Conservation (phyloP, 2,329 filamentous ascomycete genomes). For the Penicillium polonicum region DNA sequence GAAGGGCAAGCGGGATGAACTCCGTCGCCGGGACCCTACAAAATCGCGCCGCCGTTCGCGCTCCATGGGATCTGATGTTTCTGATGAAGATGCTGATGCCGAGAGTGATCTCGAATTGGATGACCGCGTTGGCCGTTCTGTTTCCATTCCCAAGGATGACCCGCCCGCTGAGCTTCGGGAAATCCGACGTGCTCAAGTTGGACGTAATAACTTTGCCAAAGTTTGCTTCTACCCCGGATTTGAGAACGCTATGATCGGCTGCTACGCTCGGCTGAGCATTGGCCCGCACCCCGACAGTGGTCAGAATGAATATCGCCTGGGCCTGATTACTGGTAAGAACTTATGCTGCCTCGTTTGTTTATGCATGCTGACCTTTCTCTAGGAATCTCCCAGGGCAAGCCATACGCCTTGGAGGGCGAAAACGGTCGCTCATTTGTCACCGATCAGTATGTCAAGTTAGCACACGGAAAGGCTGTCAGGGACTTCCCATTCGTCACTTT, state of each 20-base stretch:
- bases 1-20: conserved; percentile 52
- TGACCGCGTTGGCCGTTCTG: conserved; percentile 55
- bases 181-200: conserved; percentile 78
- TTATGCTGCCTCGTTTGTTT: no score
- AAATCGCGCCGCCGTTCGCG: conserved; percentile 58
- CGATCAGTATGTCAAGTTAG: conserved; percentile 77
- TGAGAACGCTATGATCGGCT: conserved; percentile 74
- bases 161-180: conserved; percentile 73
- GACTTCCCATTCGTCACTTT: conserved; percentile 89
- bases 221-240: conserved; percentile 94
- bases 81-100: conserved; percentile 63
- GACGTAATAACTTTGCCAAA: conserved; percentile 80
- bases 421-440: conserved; percentile 77
- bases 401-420: conserved; percentile 75
- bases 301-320: conserved; percentile 80
- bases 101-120: conserved; percentile 82
- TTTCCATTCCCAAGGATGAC: conserved; percentile 58
- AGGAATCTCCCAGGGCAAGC: conserved; percentile 76
- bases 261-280: conserved; percentile 81
- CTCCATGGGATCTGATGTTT: conserved; percentile 60
- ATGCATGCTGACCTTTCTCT: neutral
- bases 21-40: conserved; percentile 44
- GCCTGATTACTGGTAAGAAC: conserved; percentile 73
- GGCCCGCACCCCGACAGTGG: conserved; percentile 72
- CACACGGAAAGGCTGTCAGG: conserved; percentile 78